Percentiles rank a stretch among this genome's conserved stretches.
phyloP scores from a whole-genome alignment of 192 early-diverging fungal species.

The Glomus cerebriforme region DNA sequence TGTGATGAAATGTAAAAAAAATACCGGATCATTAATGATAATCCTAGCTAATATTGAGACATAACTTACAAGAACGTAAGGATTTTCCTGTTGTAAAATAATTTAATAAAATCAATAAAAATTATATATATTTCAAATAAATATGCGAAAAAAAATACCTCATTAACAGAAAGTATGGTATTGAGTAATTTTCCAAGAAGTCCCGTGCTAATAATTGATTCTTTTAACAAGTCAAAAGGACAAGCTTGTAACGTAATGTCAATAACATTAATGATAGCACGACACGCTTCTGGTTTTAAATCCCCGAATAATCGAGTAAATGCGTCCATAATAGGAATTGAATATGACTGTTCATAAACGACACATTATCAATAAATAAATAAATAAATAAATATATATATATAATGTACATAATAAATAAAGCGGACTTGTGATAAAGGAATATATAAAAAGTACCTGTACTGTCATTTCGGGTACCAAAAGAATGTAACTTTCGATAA shows the following conservation, averaged over 20 bases:
- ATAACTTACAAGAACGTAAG: conserved; percentile 64
- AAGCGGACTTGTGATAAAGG: conserved; percentile 4
- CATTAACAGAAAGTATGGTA: conserved; percentile 51
- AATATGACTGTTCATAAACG: conserved; percentile 40
- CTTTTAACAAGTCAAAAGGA: conserved; percentile 48
- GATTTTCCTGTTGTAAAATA: conserved; percentile 42
- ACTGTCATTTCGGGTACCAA: conserved; percentile 58
- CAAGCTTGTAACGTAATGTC: conserved; percentile 56
- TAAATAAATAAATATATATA: too few species aligned
- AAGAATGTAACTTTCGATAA: conserved; percentile 86
- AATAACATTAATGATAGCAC: conserved; percentile 60
- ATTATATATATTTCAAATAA: neutral
- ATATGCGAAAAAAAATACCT: conserved; percentile 36
- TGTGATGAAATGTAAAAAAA: conserved; percentile 54
- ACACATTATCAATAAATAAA: neutral
- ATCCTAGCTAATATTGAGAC: conserved; percentile 65
- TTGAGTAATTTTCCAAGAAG: conserved; percentile 58
- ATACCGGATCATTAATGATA: conserved; percentile 56
- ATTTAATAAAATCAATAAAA: neutral
- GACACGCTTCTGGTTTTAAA: conserved; percentile 60
- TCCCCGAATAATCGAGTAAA: conserved; percentile 55
- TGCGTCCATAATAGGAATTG: conserved; percentile 39
- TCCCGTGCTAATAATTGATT: conserved; percentile 55
- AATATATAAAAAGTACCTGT: conserved; percentile 46
- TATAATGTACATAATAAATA: neutral